Evolutionary conservation across 768 basidiomycete genomes (phyloP), one percentile per base, ranked within the genome.

Genomic region (Mycena haematopus): DNA sequence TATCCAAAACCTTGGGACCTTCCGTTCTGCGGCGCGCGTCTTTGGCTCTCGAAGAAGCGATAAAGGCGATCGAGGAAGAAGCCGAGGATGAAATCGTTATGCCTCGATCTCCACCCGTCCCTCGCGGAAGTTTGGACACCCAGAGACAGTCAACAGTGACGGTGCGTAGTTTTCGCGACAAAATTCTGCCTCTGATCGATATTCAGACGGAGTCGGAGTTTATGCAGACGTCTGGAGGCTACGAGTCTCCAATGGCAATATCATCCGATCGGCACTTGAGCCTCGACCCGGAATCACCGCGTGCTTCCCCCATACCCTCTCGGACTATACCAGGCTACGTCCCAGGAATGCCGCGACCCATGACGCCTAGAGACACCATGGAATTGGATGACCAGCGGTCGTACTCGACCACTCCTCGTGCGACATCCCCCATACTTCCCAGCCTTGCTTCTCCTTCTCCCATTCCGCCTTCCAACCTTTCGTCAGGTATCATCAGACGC

Each of bases 311-410:
- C 45, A 78, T 87, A 24, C 87, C 88, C 27, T 79, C 85, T 49
- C 84, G 85, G 46, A 84, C 79, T 3, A 71, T 92, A 22, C 92
- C 93, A 57, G 93, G 93, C 15, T 95, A 95, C 74, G 87, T 93
- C 59, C 93, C 93, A 24, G 93, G 93, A 13, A 95, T 95, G 93
- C 90, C 91, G 22, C 80, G 93, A 44, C 93, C 93, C 19, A 93
- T 94, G 90, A 94, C 93, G 7, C 93, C 93, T n/a, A 88, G 86
- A 58, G 90, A 92, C 65, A 69, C 77, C 7, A 77, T 83, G 33
- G 93, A 93, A 51, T 71, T 81, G 29, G 92, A 93, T 57, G 90
- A 92, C 62, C 84, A 86, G 68, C 77, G 83, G 46, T 86, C 86
- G 10, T 88, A 86, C 60, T 90, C 89, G 0, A 87, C 88, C 50